Evolutionary conservation across 306 rosid species (phyloP).

Genomic region (Adenanthera pavonina): DNA sequence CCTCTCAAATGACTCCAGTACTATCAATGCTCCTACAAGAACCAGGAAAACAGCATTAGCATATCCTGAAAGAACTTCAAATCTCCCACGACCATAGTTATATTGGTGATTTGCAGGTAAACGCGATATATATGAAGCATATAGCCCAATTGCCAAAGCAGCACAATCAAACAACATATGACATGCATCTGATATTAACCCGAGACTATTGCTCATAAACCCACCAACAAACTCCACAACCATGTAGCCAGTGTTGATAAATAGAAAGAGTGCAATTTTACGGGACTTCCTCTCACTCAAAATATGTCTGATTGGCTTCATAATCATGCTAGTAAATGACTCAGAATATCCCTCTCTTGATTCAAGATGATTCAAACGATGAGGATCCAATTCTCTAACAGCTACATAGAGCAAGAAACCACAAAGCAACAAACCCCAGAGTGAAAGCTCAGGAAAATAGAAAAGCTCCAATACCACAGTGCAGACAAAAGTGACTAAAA

Average conservation of each 20-base stretch:
- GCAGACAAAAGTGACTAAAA: constrained; percentile 69
- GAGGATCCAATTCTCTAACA: constrained; percentile 81
- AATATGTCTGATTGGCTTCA: constrained; percentile 67
- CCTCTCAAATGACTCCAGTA: constrained; percentile 82
- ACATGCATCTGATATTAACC: constrained; percentile 79
- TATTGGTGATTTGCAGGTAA: constrained; percentile 78
- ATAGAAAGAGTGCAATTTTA: constrained; percentile 85
- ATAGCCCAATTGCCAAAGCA: constrained; percentile 93
- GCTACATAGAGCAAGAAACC: constrained; percentile 77
- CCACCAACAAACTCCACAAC: constrained; percentile 74
- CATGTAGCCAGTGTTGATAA: constrained; percentile 76
- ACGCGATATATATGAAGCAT: constrained; percentile 93
- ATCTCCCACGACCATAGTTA: constrained; percentile 72
- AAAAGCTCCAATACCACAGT: constrained; percentile 75
- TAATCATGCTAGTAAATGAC: constrained; percentile 49
- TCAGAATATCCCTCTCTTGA: constrained; percentile 61
- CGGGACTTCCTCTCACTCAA: constrained; percentile 88
- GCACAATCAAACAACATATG: constrained; percentile 99
- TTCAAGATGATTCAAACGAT: constrained; percentile 43
- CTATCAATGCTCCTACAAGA: constrained; percentile 74
- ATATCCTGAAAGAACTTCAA: constrained; percentile 74
- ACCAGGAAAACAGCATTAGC: constrained; percentile 76
- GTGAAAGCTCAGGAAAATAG: constrained; percentile 83
- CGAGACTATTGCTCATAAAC: constrained; percentile 80
- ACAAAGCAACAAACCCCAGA: constrained; percentile 85